Conservation (phyloP, 352 stramenopile genomes). For the Pythium sukuiense region DNA sequence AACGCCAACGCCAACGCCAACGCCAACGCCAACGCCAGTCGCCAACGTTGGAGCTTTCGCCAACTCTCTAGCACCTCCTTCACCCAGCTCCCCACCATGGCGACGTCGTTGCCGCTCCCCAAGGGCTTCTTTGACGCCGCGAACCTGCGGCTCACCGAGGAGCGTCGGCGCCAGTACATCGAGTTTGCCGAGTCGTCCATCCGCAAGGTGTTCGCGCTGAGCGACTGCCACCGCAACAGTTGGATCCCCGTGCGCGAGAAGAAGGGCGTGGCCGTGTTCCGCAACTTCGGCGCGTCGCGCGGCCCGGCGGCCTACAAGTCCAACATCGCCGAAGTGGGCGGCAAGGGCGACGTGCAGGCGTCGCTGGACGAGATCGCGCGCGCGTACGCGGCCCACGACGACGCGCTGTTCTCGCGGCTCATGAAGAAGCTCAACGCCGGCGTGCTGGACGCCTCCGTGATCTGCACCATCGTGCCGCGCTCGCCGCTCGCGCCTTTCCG, state of each 20-base stretch:
- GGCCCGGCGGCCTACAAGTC: constrained; percentile 63
- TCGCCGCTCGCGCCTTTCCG: constrained; percentile 67
- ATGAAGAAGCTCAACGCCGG: constrained; percentile 80
- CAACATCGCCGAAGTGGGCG: constrained; percentile 77
- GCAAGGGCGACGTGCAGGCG: constrained; percentile 63
- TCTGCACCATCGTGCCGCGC: constrained; percentile 77
- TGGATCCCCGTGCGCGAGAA: constrained; percentile 87
- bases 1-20: neutral
- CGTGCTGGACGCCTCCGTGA: constrained; percentile 76
- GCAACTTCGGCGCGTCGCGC: constrained; percentile 69
- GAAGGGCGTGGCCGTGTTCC: constrained; percentile 77
- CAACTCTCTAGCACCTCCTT: neutral
- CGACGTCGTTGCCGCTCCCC: constrained; percentile 67
- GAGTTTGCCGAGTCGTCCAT: constrained; percentile 81
- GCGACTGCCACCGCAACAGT: constrained; percentile 77
- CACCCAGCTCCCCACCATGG: constrained; percentile 28
- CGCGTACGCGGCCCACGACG: constrained; percentile 77
- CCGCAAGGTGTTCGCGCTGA: constrained; percentile 81
- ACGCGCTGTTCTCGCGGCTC: constrained; percentile 70
- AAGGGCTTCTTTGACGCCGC: constrained; percentile 72
- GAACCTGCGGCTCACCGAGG: constrained; percentile 64
- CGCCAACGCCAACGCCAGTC: neutral
- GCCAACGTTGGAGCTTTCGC: constrained; percentile 2
- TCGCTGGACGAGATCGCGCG: constrained; percentile 75
- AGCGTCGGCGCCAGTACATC: constrained; percentile 73